A percentile compares a stretch with the other conserved stretches of the same genome.
Evolutionary conservation across 352 stramenopile species (phyloP).

Genomic region (Chloridella minuta): DNA sequence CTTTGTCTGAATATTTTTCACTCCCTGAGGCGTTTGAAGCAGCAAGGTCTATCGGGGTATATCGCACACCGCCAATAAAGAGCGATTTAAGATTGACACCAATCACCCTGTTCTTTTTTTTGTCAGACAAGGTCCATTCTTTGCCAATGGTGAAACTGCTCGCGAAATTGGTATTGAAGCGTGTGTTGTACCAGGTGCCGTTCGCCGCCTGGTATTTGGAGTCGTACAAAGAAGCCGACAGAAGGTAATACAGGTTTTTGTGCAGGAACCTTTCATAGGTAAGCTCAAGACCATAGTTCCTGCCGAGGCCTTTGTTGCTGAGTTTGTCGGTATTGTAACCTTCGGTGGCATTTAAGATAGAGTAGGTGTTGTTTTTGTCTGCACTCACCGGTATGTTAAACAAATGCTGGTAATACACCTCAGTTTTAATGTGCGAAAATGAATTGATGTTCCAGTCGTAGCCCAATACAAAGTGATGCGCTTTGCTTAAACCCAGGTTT

Average conservation of each 20-base stretch:
- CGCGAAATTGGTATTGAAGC: not conserved
- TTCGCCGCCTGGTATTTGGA: not conserved
- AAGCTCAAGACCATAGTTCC: not conserved
- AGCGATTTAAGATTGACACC: not conserved
- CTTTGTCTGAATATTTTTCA: too few relatives aligned
- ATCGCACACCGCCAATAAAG: not conserved
- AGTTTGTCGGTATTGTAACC: not conserved
- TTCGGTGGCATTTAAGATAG: not conserved
- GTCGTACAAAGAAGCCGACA: not conserved
- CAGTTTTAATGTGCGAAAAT: not conserved
- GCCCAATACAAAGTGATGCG: not conserved
- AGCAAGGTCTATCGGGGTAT: not conserved
- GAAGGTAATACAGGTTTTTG: not conserved
- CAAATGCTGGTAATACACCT: not conserved
- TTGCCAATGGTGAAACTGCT: not conserved
- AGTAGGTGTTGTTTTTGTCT: not conserved
- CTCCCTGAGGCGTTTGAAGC: not conserved
- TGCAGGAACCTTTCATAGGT: not conserved
- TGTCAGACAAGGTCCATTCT: not conserved
- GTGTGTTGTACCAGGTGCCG: not conserved
- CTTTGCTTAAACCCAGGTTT: not conserved
- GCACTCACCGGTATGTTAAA: not conserved
- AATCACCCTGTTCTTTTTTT: not conserved
- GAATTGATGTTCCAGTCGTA: not conserved
- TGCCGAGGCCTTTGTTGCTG: not conserved